Evolutionary conservation across 257 asterid species (phyloP), one percentile per base, ranked within the genome.

Genomic region (Coffea canephora): DNA sequence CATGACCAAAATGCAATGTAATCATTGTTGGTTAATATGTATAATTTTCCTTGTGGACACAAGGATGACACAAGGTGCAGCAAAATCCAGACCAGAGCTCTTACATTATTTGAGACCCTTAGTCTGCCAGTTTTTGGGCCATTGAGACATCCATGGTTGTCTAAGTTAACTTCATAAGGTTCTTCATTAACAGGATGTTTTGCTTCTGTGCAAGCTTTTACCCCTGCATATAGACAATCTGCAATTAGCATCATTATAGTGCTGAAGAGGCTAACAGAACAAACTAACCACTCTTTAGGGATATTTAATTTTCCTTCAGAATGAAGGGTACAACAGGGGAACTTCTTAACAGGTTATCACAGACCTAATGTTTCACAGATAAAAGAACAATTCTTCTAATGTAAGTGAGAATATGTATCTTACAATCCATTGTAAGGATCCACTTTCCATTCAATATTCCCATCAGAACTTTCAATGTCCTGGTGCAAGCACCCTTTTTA

Each of bases 381-480:
- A 3, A 16, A 57, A 75, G 54, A 27, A 34, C 36, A 67, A 75
- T 25, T 4, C 11, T 3, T 65, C n/a, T 48, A 71, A 25, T 39
- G 62, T 3, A n/a, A 48, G 13, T 69, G 69, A 77, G 48, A 23
- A 68, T 69, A 69, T 59, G 69, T 19, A 73, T 80, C 98, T 90
- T 88, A 95, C 99, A 95, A 48, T 89, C 96, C 85, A 90, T 83
- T 27, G 92, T 85, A 39, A 95, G 88, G 82, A 93, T 79, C 98
- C 99, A 95, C 85, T 81, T 92, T 74, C 98, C 98, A 62, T 91
- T 83, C 85, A 93, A 83, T 80, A 96, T 91, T 3, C 93, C 98
- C 98, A 96, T 91, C 80, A 96, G 97, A 87, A 96, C 87, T 84
- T 96, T 96, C 45, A 89, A 78, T 71, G 98, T 93, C 86, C 97